Evolutionary conservation across 2,329 filamentous ascomycete species (phyloP).

Genomic region (Pseudogymnoascus sp.): DNA sequence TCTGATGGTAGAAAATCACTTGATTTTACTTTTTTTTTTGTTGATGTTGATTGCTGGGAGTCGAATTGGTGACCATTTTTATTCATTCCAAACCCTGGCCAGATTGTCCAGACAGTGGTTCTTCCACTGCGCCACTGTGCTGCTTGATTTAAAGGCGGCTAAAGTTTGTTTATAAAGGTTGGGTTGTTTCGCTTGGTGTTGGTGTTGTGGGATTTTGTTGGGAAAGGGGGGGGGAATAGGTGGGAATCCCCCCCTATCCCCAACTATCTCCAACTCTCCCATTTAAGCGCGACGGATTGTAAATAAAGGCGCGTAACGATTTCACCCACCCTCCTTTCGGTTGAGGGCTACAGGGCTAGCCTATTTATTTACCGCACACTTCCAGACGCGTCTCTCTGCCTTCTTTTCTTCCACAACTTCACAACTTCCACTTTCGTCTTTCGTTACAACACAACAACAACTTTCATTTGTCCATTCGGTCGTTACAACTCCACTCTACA

Average conservation of each 20-base stretch:
- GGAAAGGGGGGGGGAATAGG: not conserved
- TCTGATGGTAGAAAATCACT: conserved; percentile 5
- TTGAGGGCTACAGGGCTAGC: not conserved
- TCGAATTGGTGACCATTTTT: not conserved
- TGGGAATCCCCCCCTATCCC: not conserved
- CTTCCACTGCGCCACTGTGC: conserved; percentile 5
- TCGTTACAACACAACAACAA: not conserved
- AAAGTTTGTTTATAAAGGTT: not conserved
- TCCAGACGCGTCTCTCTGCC: not conserved
- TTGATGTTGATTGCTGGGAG: not conserved
- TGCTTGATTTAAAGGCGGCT: not conserved
- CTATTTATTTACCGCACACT: not conserved
- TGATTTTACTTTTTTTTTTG: not conserved
- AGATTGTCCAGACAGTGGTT: conserved; percentile 2
- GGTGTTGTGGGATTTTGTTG: not conserved
- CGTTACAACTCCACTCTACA: not conserved
- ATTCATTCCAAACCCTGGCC: not conserved
- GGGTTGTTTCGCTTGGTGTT: not conserved
- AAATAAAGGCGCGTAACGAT: not conserved
- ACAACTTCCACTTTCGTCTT: not conserved
- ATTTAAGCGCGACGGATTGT: not conserved
- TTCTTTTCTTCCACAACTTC: not conserved
- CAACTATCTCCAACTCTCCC: not conserved
- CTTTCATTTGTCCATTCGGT: not conserved
- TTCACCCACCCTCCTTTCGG: not conserved